A percentile compares a stretch with the other conserved stretches of the same genome.
Conservation (phyloP, 2,329 filamentous ascomycete species). For the Amauroascus niger region DNA sequence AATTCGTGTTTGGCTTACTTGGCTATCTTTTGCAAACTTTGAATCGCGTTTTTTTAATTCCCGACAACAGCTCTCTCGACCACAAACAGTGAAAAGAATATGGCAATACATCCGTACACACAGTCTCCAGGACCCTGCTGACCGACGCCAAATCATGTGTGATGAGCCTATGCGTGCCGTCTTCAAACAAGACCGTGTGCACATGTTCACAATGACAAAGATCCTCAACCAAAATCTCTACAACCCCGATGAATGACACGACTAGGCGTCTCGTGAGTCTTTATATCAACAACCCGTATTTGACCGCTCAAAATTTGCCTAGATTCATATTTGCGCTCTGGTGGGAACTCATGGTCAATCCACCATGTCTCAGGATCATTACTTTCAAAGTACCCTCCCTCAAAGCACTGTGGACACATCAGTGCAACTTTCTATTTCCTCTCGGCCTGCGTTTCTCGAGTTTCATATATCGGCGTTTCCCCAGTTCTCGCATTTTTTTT, state of each 20-base stretch:
- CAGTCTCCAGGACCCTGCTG: conserved; percentile 77
- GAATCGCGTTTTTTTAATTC: conserved; percentile 11
- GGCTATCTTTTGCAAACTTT: conserved; percentile 15
- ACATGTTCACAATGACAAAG: conserved; percentile 99
- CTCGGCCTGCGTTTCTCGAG: not conserved
- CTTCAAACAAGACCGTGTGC: conserved; percentile 81
- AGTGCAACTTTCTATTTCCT: not conserved
- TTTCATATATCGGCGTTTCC: too few species aligned
- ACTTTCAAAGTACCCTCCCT: not conserved
- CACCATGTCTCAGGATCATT: not conserved
- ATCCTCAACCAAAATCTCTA: conserved; percentile 83
- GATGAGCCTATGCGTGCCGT: conserved; percentile 85
- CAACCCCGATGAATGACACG: conserved; percentile 41
- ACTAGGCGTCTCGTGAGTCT: not conserved
- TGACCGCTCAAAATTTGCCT: not conserved
- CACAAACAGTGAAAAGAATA: conserved; percentile 90
- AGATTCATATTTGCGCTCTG: too few species aligned
- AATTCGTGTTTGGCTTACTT: not conserved
- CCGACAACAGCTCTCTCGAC: conserved; percentile 63
- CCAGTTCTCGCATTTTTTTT: too few species aligned
- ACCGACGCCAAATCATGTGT: conserved; percentile 87
- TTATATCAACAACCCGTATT: not conserved
- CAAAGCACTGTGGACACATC: not conserved
- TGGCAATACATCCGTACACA: conserved; percentile 91
- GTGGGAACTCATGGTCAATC: not conserved